Base-by-base conservation (phyloP, 2,329 filamentous ascomycete genomes). In the Nothophoma quercina region DNA sequence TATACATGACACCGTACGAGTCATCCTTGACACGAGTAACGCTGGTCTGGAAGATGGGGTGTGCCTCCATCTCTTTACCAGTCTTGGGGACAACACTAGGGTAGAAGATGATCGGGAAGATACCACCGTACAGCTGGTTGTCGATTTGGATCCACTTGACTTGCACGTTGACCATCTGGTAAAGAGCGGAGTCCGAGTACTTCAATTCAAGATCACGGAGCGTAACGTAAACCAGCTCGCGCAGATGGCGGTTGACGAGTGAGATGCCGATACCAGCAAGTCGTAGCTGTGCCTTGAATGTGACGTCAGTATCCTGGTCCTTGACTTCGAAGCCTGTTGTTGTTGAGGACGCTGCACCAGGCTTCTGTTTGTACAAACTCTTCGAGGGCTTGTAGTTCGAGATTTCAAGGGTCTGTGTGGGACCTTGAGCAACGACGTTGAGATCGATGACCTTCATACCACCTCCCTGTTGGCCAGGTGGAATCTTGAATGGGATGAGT, bases 91-190 rank as follows among this genome's bases (percentile, higher is more conserved):
- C 95, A 8, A 99, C 95, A 75, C 93, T 97, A 5, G 95, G 95
- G 72, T 99, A 99, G 51, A 99, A 81, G 23, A 99, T 86, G 77
- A 99, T 96, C 0, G 95, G 95, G 81, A 99, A 99, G 63, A 99
- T 93, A 21, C 96, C 95, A 22, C 96, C 96, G 68, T 99, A 99
- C 12, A 99, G 85, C 74, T 99, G 95, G 65, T 99, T 99, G 76
- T 99, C 95, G 64, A 99, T 90, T 75, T 99, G 95, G 22, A 99
- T 95, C 96, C 96, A 99, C 74, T 99, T 98, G 71, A 98, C 88
- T 0, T 91, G 90, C 42, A 95, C 81, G 39, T 91, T 93, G 56
- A 97, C 77, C 0, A 92, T 98, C 75, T 99, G 95, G 69, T 96
- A 96, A 13, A 97, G 80, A 15, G 87, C 85, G n/a, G 95, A 98